phyloP scores from a whole-genome alignment of 805 yeast genomes.

The Dipodascus albidus region DNA sequence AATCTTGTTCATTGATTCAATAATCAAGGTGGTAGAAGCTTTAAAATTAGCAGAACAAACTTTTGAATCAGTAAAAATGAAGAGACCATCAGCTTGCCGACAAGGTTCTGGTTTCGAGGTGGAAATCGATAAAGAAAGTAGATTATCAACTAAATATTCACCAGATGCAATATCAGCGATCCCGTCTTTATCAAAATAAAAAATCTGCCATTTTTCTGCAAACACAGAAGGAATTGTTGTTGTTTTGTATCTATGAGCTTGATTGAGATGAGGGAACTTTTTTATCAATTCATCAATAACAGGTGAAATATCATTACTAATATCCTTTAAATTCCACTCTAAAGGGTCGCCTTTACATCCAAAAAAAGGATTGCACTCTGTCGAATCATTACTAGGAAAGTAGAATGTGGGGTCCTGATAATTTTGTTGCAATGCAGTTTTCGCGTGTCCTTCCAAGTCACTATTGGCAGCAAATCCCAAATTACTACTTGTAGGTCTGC shows the following conservation, averaged over 20 bases:
- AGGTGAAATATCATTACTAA: constrained; percentile 23
- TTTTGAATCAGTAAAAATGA: not conserved
- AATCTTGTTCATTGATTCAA: constrained; percentile 11
- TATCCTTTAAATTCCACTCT: constrained; percentile 25
- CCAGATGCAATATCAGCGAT: constrained; percentile 17
- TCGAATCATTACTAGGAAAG: constrained; percentile 6
- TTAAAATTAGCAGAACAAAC: not conserved
- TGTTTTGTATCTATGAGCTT: constrained; percentile 10
- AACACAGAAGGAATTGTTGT: constrained; percentile 10
- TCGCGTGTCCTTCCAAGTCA: not conserved
- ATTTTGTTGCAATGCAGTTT: not conserved
- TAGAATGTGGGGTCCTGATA: constrained; percentile 1
- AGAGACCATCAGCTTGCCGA: constrained; percentile 3
- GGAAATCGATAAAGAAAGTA: not conserved
- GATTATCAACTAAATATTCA: constrained; percentile 7
- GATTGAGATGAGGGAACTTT: constrained; percentile 13
- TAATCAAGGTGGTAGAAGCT: constrained; percentile 8
- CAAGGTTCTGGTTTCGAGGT: not conserved
- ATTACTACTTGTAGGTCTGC: constrained; percentile 2
- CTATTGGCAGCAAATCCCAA: not conserved
- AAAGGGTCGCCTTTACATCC: constrained; percentile 8
- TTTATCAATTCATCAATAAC: constrained; percentile 20
- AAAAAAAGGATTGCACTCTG: constrained; percentile 2
- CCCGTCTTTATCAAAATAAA: constrained; percentile 22
- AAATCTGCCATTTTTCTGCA: constrained; percentile 24